Evolutionary conservation across 441 rosid genomes (phyloP), one percentile per base, ranked within the genome.

Genomic region (Bocquillonia castaneifolia): DNA sequence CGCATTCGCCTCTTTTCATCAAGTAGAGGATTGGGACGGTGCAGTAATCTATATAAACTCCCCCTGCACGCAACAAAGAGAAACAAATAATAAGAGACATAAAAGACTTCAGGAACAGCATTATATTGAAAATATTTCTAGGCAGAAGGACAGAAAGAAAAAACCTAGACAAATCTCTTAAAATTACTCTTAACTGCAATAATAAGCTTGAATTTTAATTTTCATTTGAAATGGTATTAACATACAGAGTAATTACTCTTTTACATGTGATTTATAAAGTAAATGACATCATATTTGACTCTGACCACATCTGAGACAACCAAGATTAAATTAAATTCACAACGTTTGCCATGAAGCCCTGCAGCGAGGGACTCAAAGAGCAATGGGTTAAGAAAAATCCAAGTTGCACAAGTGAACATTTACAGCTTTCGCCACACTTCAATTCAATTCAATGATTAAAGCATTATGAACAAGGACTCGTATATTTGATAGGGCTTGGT

Each of bases 1-100:
- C 85, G 84, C 91, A 90, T 78, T 72, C 97, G 87, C 74, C 96
- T 88, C 83, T 80, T 90, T 78, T 87, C 93, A 80, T 92, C 96
- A 58, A 94, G 85, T 56, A 70, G 89, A 74, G 74, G 75, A 80
- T 80, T 83, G 65, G 98, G 87, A 56, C 97, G 91, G 76, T 94
- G 99, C 69, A 94, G 82, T 73, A 94, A 76, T 76, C 85, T 85
- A 75, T 87, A 94, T 78, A 94, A 86, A 82, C 99, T 92, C 62
- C 99, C 99, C 86, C 99, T 94, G 83, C 71, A 77, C 53, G 63
- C 54, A 63, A 75, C 63, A 59, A 34, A 47, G 45, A 6, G 22
- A 77, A 37, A 29, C 71, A 2, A 42, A 56, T 13, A 31, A 53
- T 25, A 23, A 62, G 67, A 20, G 7, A 48, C 34, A 55, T 23